These are phyloP conservation scores for Sutorius australiensis DNA, from an alignment of 768 basidiomycete genomes.

Conservation along the genomic window DNA sequence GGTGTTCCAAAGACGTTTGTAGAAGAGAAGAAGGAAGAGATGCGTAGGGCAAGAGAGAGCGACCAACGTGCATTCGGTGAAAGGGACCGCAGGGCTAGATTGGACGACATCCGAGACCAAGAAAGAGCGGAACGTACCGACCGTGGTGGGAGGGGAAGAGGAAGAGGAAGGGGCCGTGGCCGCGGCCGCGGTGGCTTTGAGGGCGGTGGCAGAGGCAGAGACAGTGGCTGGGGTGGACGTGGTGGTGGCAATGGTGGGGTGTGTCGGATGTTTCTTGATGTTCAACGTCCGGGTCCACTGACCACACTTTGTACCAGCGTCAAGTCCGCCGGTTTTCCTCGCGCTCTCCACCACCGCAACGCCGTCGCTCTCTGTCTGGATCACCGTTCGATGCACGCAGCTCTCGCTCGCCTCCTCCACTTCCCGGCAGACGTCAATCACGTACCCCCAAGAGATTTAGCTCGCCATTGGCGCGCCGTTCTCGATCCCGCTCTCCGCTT, in stretches of 20 bases:
- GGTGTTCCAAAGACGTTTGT: constrained; percentile 89
- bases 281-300: constrained; percentile 3
- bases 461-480: constrained; percentile 37
- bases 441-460: constrained; percentile 26
- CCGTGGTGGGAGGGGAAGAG: constrained; percentile 48
- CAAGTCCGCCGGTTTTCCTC: constrained; percentile 44
- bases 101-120: constrained; percentile 67
- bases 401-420: constrained; percentile 37
- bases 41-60: constrained; percentile 63
- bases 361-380: constrained; percentile 41
- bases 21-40: constrained; percentile 89
- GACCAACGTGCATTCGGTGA: constrained; percentile 67
- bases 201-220: constrained; percentile 47
- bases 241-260: constrained; percentile 37
- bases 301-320: constrained; percentile 28
- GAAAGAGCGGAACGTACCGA: constrained; percentile 47
- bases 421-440: constrained; percentile 34
- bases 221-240: constrained; percentile 63
- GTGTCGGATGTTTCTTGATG: constrained; percentile 4
- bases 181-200: constrained; percentile 46
- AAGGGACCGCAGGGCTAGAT: constrained; percentile 60
- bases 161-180: constrained; percentile 56
- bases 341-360: constrained; percentile 46
- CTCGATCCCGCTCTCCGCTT: constrained; percentile 34
- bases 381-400: constrained; percentile 37